A percentile compares a stretch with the other conserved stretches of the same genome.
Conservation (phyloP, 768 basidiomycete genomes). For the Suillus discolor region DNA sequence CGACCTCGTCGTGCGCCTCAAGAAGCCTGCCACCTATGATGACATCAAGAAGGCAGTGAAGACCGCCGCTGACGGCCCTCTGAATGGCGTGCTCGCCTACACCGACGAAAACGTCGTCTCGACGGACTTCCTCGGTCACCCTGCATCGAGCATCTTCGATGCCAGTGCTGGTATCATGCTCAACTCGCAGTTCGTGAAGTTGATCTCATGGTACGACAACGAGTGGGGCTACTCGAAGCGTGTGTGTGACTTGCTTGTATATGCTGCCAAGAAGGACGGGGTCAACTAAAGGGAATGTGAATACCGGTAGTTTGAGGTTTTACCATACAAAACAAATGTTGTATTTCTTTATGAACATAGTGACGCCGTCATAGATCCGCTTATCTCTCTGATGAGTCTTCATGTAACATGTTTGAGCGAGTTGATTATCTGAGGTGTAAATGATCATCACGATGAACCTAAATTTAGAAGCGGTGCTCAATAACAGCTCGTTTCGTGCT, state of each 20-base stretch:
- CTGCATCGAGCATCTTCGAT: conserved; percentile 89
- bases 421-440: not conserved
- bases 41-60: conserved; percentile 88
- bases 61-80: conserved; percentile 68
- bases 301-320: not conserved
- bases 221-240: conserved; percentile 94
- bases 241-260: conserved; percentile 87
- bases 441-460: too few species aligned
- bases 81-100: conserved; percentile 83
- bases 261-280: conserved; percentile 74
- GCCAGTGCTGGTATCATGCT: conserved; percentile 91
- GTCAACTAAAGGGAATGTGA: not conserved
- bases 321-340: conserved; percentile 4
- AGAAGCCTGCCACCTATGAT: conserved; percentile 85
- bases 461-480: too few species aligned
- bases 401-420: not conserved
- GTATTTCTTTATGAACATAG: not conserved
- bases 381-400: not conserved
- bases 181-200: conserved; percentile 93
- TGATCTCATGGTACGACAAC: conserved; percentile 95
- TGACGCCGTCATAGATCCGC: not conserved
- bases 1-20: conserved; percentile 91
- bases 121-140: conserved; percentile 85
- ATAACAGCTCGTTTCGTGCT: too few species aligned
- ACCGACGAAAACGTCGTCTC: conserved; percentile 94